A percentile compares a stretch with the other conserved stretches of the same genome.
Conservation (phyloP, 164 flowering plant species). For the Umbilicus rupestris region DNA sequence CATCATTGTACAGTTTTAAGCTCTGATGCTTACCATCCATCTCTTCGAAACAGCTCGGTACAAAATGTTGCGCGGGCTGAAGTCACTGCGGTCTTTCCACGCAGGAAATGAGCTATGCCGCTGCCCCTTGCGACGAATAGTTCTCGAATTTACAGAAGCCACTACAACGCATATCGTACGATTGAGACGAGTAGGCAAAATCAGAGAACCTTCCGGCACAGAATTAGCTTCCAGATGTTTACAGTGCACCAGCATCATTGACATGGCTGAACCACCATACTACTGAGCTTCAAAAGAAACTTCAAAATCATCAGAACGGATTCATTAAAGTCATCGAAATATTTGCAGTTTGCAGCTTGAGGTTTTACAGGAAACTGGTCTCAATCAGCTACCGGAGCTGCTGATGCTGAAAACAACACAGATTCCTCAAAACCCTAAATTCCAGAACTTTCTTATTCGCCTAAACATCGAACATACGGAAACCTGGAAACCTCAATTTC, state of each 20-base stretch:
- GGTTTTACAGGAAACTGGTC: too few relatives aligned
- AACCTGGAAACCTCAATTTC: too few relatives aligned
- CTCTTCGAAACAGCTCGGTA: constrained; percentile 27
- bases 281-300: constrained; percentile 16
- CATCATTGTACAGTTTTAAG: not conserved
- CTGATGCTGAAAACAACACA: too few relatives aligned
- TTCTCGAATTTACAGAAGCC: constrained; percentile 13
- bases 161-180: constrained; percentile 14
- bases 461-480: too few relatives aligned
- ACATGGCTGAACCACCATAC: constrained; percentile 51
- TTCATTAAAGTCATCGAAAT: too few relatives aligned
- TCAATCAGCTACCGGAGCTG: too few relatives aligned
- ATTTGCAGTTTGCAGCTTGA: too few relatives aligned
- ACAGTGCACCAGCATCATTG: constrained; percentile 21
- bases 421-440: too few relatives aligned
- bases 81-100: constrained; percentile 19
- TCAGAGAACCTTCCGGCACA: constrained; percentile 18
- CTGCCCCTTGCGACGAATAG: constrained; percentile 17
- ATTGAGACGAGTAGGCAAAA: constrained; percentile 21
- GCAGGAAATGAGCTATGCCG: constrained; percentile 19
- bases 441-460: too few relatives aligned
- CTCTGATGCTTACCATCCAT: constrained; percentile 39
- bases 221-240: constrained; percentile 19
- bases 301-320: constrained; percentile 5
- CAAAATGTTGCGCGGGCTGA: constrained; percentile 15